Conservation (phyloP, 2,329 filamentous ascomycete species). For the Colletotrichum melonis region DNA sequence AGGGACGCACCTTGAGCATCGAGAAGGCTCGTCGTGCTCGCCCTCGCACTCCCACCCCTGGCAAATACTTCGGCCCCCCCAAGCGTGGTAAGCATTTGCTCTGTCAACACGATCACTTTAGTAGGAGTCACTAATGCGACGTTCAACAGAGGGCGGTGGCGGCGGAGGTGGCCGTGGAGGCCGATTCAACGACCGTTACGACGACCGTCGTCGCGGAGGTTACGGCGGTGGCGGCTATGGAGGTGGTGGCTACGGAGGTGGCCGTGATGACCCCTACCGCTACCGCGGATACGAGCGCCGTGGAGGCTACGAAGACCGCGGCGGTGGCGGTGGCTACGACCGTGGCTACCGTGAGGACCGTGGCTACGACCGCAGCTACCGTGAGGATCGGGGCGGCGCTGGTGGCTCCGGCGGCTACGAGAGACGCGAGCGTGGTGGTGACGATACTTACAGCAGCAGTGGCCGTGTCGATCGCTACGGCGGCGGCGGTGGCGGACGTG, state of each 20-base stretch:
- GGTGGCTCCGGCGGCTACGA: slow-evolving; percentile 58
- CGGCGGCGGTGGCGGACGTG: slow-evolving; percentile 53
- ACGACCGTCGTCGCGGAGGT: slow-evolving; percentile 74
- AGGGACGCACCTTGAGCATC: slow-evolving; percentile 95
- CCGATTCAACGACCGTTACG: slow-evolving; percentile 68
- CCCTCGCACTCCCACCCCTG: slow-evolving; percentile 94
- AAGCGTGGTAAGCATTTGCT: slow-evolving; percentile 83
- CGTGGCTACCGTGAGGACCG: slow-evolving; percentile 63
- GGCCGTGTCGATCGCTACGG: slow-evolving; percentile 56
- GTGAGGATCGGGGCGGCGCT: slow-evolving; percentile 59
- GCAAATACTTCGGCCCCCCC: slow-evolving; percentile 98
- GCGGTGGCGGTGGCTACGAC: slow-evolving; percentile 53
- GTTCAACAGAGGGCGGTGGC: slow-evolving; percentile 50
- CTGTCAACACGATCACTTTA: background rate
- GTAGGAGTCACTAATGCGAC: slow-evolving; percentile 1
- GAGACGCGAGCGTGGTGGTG: slow-evolving; percentile 65
- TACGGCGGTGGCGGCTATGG: slow-evolving; percentile 56
- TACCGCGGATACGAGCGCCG: slow-evolving; percentile 64
- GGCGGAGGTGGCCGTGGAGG: slow-evolving; percentile 53
- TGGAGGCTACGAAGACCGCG: slow-evolving; percentile 45
- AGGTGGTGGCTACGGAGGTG: slow-evolving; percentile 54
- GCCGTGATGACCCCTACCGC: slow-evolving; percentile 69
- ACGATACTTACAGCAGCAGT: slow-evolving; percentile 53
- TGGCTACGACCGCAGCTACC: slow-evolving; percentile 57
- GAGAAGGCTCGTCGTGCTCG: slow-evolving; percentile 97